A percentile compares a stretch with the other conserved stretches of the same genome.
Conservation (phyloP, 257 asterid genomes). For the Solanum ahanhuiri region DNA sequence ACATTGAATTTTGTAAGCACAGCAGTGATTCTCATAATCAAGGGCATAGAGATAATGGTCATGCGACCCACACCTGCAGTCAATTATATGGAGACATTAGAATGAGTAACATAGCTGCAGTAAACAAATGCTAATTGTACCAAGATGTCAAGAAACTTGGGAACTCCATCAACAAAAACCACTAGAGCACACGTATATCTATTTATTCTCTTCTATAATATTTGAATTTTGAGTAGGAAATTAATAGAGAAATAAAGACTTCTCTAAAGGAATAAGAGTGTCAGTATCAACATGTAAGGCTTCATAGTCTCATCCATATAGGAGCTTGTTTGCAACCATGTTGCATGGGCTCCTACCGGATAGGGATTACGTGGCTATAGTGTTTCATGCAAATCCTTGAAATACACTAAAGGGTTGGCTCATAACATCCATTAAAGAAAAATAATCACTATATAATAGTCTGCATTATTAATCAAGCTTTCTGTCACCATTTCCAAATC, state of each 20-base stretch:
- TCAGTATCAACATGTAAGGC: background rate
- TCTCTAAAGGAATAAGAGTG: background rate
- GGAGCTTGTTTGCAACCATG: background rate
- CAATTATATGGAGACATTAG: background rate
- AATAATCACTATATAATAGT: background rate
- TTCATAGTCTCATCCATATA: background rate
- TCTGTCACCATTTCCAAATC: background rate
- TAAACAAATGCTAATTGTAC: background rate
- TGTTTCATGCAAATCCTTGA: background rate
- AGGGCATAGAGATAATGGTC: conserved; percentile 84
- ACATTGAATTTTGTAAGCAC: conserved; percentile 53
- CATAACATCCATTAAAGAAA: background rate
- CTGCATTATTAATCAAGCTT: background rate
- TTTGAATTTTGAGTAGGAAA: background rate
- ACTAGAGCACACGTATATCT: background rate
- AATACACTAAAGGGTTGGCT: background rate
- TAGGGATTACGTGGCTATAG: background rate
- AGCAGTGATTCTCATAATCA: conserved; percentile 59
- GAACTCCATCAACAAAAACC: background rate
- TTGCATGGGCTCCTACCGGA: background rate
- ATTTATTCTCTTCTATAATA: background rate
- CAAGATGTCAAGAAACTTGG: background rate
- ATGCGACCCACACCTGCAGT: conserved; percentile 90
- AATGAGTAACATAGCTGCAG: background rate
- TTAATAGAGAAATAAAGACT: background rate